Conservation (phyloP, 2,329 filamentous ascomycete species). For the Pyricularia grisea region DNA sequence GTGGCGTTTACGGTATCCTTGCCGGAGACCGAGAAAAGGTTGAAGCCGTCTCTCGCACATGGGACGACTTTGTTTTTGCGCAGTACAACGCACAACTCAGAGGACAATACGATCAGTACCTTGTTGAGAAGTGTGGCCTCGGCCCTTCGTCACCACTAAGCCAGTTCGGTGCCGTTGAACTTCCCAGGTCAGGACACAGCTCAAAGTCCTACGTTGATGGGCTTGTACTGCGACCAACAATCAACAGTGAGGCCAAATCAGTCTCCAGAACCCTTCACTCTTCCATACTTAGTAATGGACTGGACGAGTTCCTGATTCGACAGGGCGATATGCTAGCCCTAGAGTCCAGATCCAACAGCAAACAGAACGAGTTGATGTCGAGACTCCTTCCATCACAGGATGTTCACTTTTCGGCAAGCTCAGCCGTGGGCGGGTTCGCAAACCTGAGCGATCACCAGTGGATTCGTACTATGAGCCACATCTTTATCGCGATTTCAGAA, state of each 20-base stretch:
- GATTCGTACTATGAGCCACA: conserved; percentile 59
- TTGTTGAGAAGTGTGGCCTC: conserved; percentile 11
- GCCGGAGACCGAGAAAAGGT: conserved; percentile 75
- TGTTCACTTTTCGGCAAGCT: neutral
- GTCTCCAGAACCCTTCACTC: conserved; percentile 71
- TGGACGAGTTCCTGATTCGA: conserved; percentile 47
- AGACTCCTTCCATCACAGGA: conserved; percentile 1
- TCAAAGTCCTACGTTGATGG: conserved; percentile 2
- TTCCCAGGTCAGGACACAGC: neutral
- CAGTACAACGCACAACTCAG: conserved; percentile 16
- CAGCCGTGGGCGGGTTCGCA: conserved; percentile 33
- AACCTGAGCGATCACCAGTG: conserved; percentile 50
- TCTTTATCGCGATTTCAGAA: conserved; percentile 55
- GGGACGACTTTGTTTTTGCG: conserved; percentile 25
- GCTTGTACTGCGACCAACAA: neutral
- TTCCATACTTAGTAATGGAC: conserved; percentile 57
- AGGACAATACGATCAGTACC: conserved; percentile 14
- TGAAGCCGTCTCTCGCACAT: conserved; percentile 44
- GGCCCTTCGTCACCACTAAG: conserved; percentile 5
- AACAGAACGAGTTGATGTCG: neutral
- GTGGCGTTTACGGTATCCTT: conserved; percentile 84
- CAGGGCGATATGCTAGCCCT: conserved; percentile 45
- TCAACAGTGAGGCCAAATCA: conserved; percentile 37
- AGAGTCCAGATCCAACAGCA: conserved; percentile 19
- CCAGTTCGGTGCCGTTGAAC: neutral